Evolutionary conservation across 2,329 filamentous ascomycete species (phyloP).

Genomic region (Hirsutella rhossiliensis): DNA sequence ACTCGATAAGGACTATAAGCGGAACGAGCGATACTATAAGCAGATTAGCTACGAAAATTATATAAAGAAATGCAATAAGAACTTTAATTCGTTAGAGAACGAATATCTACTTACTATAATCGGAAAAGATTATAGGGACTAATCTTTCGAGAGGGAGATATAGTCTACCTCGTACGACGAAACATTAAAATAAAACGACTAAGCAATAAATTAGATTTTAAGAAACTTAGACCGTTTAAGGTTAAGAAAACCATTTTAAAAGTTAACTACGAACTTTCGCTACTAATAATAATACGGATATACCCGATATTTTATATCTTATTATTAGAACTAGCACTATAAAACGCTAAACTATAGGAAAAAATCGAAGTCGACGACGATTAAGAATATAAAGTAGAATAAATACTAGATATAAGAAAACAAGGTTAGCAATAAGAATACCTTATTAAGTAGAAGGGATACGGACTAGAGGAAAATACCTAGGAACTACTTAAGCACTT

Average conservation of each 20-base stretch:
- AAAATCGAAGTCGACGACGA: background rate
- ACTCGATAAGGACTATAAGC: too few species aligned
- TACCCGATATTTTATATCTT: background rate
- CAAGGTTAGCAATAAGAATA: background rate
- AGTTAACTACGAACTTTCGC: background rate
- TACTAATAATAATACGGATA: background rate
- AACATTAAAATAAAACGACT: constrained; percentile 2
- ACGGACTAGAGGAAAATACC: background rate
- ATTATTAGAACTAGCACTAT: too few species aligned
- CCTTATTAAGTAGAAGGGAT: background rate
- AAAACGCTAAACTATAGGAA: background rate
- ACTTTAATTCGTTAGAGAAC: background rate
- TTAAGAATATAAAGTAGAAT: background rate
- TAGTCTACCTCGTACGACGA: constrained; percentile 3
- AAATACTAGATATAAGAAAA: background rate
- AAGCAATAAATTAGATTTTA: background rate
- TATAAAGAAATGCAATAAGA: background rate
- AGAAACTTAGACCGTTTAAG: background rate
- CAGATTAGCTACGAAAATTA: too few species aligned
- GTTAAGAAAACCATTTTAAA: constrained; percentile 1
- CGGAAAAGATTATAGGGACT: background rate
- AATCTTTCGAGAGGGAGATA: constrained; percentile 4
- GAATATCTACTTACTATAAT: background rate
- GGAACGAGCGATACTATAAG: too few species aligned
- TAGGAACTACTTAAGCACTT: background rate